phyloP scores from a whole-genome alignment of 176 grass and related monocot genomes.

The Musa troglodytarum region DNA sequence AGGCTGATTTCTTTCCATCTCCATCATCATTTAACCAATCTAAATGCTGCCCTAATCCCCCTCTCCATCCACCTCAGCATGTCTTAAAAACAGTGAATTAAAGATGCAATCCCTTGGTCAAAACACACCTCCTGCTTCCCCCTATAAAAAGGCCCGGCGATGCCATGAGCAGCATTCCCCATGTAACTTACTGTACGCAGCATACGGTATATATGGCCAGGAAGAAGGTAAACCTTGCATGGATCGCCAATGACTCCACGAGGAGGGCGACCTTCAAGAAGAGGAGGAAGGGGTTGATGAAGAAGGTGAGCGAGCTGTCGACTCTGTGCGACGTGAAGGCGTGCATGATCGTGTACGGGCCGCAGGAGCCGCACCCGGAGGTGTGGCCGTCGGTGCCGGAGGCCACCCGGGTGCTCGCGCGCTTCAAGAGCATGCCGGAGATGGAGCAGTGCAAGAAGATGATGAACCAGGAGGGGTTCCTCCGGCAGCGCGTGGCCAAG shows the following conservation, averaged over 20 bases:
- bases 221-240: not conserved
- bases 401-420: not conserved
- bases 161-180: not conserved
- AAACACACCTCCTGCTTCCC: not conserved
- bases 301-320: slow-evolving; percentile 10
- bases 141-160: not conserved
- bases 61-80: too few species aligned
- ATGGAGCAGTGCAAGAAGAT: slow-evolving; percentile 35
- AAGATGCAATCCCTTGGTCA: not conserved
- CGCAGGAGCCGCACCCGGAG: slow-evolving; percentile 9
- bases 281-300: not conserved
- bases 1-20: too few species aligned
- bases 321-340: slow-evolving; percentile 11
- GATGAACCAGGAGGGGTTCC: slow-evolving; percentile 34
- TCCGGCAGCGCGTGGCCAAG: slow-evolving; percentile 26
- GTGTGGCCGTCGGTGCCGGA: slow-evolving; percentile 16
- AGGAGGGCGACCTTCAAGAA: slow-evolving; percentile 1
- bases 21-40: too few species aligned
- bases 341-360: not conserved
- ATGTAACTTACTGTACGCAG: not conserved
- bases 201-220: not conserved
- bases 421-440: slow-evolving; percentile 35
- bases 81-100: not conserved
- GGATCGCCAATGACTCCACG: not conserved
- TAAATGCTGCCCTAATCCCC: too few species aligned